Percentiles rank a stretch among this genome's conserved stretches.
phyloP scores from a whole-genome alignment of 169 alveolate genomes.

The Eimeria tenella region DNA sequence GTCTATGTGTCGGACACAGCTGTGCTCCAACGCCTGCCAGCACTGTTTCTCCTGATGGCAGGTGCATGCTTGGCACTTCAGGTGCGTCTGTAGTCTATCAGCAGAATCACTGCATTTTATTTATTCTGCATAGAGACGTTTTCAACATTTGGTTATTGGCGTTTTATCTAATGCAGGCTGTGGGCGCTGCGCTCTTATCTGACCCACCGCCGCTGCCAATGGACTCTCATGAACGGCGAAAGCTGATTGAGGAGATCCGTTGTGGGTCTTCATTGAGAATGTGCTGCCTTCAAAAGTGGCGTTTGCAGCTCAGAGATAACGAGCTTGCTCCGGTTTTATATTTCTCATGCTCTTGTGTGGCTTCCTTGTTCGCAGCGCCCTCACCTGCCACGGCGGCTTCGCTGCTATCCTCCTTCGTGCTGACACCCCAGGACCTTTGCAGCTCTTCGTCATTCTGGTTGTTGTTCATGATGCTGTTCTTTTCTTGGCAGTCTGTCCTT shows the following conservation, averaged over 20 bases:
- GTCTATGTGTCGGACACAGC: conserved; percentile 59
- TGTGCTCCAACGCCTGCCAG: conserved; percentile 77
- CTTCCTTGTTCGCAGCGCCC: conserved; percentile 35
- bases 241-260: conserved; percentile 68
- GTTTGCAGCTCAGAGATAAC: background rate
- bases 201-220: conserved; percentile 69
- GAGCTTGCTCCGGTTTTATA: too few species aligned
- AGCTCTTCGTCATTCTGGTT: conserved; percentile 78
- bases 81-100: conserved; percentile 6
- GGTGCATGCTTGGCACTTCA: conserved; percentile 73
- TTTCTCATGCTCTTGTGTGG: background rate
- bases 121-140: background rate
- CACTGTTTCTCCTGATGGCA: conserved; percentile 70
- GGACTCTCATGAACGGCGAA: conserved; percentile 53
- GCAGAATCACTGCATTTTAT: background rate
- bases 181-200: conserved; percentile 65
- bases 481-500: conserved; percentile 77
- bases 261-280: background rate
- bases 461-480: conserved; percentile 74
- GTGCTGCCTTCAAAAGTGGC: background rate
- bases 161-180: conserved; percentile 43
- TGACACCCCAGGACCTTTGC: conserved; percentile 78
- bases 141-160: background rate
- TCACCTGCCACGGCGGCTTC: conserved; percentile 64
- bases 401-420: conserved; percentile 71